Conservation (phyloP, 1,139 yeast species). For the Saccharomycopsis hybrid region DNA sequence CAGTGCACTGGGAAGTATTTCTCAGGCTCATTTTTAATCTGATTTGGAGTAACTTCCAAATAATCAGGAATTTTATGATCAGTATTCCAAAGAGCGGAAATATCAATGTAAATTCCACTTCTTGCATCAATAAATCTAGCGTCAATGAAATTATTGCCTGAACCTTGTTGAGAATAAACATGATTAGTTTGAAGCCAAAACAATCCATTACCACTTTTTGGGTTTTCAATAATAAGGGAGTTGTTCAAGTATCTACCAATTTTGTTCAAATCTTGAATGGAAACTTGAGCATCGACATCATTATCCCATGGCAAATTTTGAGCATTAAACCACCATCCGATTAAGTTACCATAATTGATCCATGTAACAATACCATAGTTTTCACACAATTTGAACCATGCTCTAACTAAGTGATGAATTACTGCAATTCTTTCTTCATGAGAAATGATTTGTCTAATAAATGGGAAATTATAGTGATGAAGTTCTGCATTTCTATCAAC, state of each 20-base stretch:
- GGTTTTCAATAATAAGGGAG: constrained; percentile 46
- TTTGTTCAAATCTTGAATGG: constrained; percentile 44
- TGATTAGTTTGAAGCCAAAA: constrained; percentile 19
- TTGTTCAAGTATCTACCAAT: constrained; percentile 43
- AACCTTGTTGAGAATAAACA: constrained; percentile 25
- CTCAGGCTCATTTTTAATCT: constrained; percentile 22
- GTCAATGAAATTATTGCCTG: constrained; percentile 53
- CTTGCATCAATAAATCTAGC: constrained; percentile 63
- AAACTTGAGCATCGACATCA: constrained; percentile 55
- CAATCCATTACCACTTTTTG: constrained; percentile 43
- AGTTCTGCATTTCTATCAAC: constrained; percentile 37
- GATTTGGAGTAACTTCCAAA: constrained; percentile 9
- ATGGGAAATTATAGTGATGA: constrained; percentile 41
- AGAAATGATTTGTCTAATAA: constrained; percentile 38
- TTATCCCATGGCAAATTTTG: constrained; percentile 57
- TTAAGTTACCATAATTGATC: constrained; percentile 52
- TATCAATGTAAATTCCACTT: constrained; percentile 59
- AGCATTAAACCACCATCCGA: constrained; percentile 60
- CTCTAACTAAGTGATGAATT: constrained; percentile 45
- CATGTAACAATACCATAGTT: constrained; percentile 41
- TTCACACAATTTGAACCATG: constrained; percentile 49
- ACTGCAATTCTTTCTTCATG: constrained; percentile 39
- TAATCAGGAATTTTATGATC: constrained; percentile 12
- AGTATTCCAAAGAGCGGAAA: constrained; percentile 37
- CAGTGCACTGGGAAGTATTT: constrained; percentile 28